These are phyloP conservation scores for Diaporthe velutina DNA, from an alignment of 2,329 filamentous ascomycete species.

Conservation along the genomic window DNA sequence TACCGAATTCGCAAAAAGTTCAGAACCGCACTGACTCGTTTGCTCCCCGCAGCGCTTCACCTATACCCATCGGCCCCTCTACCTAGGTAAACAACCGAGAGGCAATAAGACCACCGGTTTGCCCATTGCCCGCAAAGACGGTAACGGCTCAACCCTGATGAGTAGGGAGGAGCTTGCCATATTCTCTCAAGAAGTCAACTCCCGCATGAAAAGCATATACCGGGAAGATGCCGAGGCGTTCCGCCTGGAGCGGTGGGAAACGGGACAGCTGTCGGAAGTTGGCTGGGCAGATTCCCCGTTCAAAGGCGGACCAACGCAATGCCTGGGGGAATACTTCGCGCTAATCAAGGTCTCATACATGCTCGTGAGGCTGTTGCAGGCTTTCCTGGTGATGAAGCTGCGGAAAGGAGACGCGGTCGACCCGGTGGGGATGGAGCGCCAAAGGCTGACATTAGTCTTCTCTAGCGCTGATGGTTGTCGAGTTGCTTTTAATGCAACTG, in stretches of 20 bases:
- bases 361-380: conserved; percentile 39
- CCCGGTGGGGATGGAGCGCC: conserved; percentile 42
- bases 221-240: conserved; percentile 52
- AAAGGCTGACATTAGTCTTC: conserved; percentile 42
- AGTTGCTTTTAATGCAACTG: background rate
- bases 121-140: conserved; percentile 51
- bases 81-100: conserved; percentile 49
- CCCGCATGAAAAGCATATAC: conserved; percentile 51
- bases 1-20: background rate
- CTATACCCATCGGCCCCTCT: conserved; percentile 51
- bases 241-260: conserved; percentile 54
- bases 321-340: conserved; percentile 51
- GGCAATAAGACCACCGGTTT: conserved; percentile 49
- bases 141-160: conserved; percentile 48
- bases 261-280: conserved; percentile 41
- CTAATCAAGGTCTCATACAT: conserved; percentile 44
- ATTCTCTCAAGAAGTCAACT: conserved; percentile 48
- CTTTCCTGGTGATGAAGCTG: conserved; percentile 38
- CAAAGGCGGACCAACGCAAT: conserved; percentile 52
- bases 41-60: conserved; percentile 43
- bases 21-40: background rate
- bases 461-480: conserved; percentile 10
- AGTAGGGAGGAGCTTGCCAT: conserved; percentile 45
- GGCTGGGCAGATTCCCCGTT: conserved; percentile 53
- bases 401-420: conserved; percentile 37